A percentile compares a stretch with the other conserved stretches of the same genome.
Conservation (phyloP, 768 basidiomycete genomes). For the Mycena vitilis region DNA sequence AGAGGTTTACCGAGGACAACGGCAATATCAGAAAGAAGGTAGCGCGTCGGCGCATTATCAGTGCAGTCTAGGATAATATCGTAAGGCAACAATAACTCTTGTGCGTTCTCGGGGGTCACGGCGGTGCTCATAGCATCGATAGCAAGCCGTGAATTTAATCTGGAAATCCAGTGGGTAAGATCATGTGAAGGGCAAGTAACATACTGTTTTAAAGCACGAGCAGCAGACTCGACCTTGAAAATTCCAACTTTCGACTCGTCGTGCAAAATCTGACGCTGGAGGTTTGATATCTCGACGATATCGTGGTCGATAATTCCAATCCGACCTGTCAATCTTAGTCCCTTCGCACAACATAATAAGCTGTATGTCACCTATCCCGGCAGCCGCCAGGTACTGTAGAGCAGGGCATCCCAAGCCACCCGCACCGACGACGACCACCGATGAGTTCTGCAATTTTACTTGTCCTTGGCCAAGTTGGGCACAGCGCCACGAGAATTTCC, state of each 20-base stretch:
- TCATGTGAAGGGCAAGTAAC: not conserved
- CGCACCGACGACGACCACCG: constrained; percentile 90
- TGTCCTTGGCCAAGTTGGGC: constrained; percentile 68
- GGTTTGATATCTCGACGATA: constrained; percentile 86
- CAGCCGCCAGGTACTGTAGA: constrained; percentile 92
- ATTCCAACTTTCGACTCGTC: constrained; percentile 77
- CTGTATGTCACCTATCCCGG: constrained; percentile 81
- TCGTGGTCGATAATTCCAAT: constrained; percentile 93
- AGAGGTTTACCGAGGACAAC: constrained; percentile 83
- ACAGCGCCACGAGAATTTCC: not conserved
- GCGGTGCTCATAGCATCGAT: constrained; percentile 67
- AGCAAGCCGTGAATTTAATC: constrained; percentile 78
- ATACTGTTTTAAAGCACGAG: constrained; percentile 73
- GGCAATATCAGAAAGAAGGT: constrained; percentile 90
- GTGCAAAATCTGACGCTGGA: constrained; percentile 95
- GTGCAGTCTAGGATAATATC: constrained; percentile 93
- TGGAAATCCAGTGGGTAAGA: constrained; percentile 45
- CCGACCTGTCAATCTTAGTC: constrained; percentile 62
- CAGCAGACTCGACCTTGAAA: constrained; percentile 87
- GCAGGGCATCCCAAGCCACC: constrained; percentile 97
- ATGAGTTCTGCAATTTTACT: constrained; percentile 78
- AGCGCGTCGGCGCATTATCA: constrained; percentile 92
- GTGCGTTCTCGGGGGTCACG: constrained; percentile 72
- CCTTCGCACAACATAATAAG: not conserved
- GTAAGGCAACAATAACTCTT: constrained; percentile 69